Evolutionary conservation across 208 protist genomes (phyloP), one percentile per base, ranked within the genome.

Genomic region (Trypanosoma boissoni): DNA sequence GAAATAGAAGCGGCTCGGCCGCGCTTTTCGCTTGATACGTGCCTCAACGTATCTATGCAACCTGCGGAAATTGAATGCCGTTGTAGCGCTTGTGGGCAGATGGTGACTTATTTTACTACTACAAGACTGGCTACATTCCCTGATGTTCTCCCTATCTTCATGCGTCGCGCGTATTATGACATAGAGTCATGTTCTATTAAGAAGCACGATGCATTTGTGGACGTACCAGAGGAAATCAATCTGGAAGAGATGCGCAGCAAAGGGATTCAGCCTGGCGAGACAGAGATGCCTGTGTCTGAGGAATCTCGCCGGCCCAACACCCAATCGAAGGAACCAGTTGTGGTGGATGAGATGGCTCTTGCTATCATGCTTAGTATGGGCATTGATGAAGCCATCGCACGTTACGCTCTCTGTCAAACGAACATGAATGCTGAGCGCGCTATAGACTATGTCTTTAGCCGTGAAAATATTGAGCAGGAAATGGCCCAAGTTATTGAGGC

Each of bases 381-480:
- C 32, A 82, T 97, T 58, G 80, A 95, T 8, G 70, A 74, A 39
- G 54, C 50, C 14, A 70, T 89, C 44, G 83, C 87, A 2, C 44
- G 63, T 31, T 85, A 88, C 52, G 94, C 94, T 6, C 76, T 98
- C 24, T 58, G 69, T 36, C 64, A 90, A 55, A 98, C 94, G 3
- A 72, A 75, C 56, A 88, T 88, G 83, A 91, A 97, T 65, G 76
- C 95, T 0, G 96, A 99, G 76, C 76, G 95, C 21, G 97, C 98
- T 23, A 75, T 96, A 10, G 97, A 99, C 51, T 99, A 97, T 88
- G 76, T 98, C 57, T 98, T 99, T 68, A 96, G 78, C 58, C 96
- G 97, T 64, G 74, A 86, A 2, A 79, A 98, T 51, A 86, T 92
- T 54, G 63, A 63, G n/a, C 48, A 49, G 24, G 72, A 87, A 55